A percentile compares a stretch with the other conserved stretches of the same genome.
Conservation (phyloP, 208 protist species). For the Wallacemonas rigidus region DNA sequence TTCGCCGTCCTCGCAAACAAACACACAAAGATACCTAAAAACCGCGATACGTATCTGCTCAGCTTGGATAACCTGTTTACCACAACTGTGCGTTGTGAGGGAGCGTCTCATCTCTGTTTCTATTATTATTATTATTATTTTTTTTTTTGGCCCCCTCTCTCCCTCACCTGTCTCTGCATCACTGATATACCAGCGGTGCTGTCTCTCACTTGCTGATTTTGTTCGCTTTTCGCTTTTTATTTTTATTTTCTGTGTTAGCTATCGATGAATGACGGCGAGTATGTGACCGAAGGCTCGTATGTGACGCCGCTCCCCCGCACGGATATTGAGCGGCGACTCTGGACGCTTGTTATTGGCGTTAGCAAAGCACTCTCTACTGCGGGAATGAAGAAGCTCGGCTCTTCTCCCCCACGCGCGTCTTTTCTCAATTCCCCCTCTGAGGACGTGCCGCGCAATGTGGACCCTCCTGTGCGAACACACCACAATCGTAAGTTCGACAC, state of each 20-base stretch:
- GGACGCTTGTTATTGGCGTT: constrained; percentile 26
- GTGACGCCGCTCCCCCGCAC: constrained; percentile 33
- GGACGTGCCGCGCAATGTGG: not conserved
- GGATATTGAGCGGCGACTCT: constrained; percentile 32
- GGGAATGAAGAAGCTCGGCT: not conserved
- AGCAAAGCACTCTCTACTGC: not conserved
- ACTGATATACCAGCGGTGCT: not conserved
- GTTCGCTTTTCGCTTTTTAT: not conserved
- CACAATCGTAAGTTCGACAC: too few relatives aligned
- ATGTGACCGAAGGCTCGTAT: constrained; percentile 32
- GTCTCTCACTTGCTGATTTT: not conserved
- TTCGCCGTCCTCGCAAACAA: not conserved
- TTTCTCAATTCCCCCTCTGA: not conserved
- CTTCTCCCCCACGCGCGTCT: not conserved
- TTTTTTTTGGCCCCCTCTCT: constrained; percentile 19
- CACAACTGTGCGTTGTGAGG: too few relatives aligned
- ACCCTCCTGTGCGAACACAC: not conserved
- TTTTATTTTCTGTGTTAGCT: constrained; percentile 8
- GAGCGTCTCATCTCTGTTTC: too few relatives aligned
- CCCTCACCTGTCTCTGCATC: not conserved
- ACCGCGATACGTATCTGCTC: not conserved
- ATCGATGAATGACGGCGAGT: constrained; percentile 22
- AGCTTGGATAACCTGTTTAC: too few relatives aligned
- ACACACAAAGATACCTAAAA: not conserved
- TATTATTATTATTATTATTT: not conserved